phyloP scores from a whole-genome alignment of 768 basidiomycete species.

The Calocera cornea region DNA sequence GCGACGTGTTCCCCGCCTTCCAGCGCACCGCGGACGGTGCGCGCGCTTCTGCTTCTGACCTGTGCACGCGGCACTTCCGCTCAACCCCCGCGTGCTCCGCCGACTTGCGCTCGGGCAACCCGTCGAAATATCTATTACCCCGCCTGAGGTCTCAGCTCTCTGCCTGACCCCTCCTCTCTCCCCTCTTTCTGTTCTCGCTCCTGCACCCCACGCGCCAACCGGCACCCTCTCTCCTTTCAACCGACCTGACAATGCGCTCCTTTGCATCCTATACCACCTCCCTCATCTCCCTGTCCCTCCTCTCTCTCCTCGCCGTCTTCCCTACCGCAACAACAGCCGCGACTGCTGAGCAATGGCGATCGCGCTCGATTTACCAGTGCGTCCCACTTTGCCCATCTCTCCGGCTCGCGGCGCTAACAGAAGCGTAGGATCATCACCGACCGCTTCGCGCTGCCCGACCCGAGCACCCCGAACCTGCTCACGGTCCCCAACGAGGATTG shows the following conservation, averaged over 20 bases:
- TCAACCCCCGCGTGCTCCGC: not conserved
- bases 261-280: not conserved
- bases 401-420: not conserved
- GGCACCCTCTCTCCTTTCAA: constrained; percentile 7
- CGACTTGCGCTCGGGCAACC: not conserved
- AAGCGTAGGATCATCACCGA: constrained; percentile 49
- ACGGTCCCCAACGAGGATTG: constrained; percentile 48
- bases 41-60: too few relatives aligned
- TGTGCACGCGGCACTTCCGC: not conserved
- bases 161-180: not conserved
- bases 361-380: constrained; percentile 69
- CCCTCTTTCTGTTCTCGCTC: not conserved
- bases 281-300: constrained; percentile 13
- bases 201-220: constrained; percentile 1
- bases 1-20: too few relatives aligned
- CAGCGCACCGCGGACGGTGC: too few relatives aligned
- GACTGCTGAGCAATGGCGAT: constrained; percentile 59
- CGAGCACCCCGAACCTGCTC: constrained; percentile 46
- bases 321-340: constrained; percentile 35
- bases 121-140: not conserved
- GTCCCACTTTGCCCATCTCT: constrained; percentile 14
- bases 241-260: constrained; percentile 3
- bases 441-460: constrained; percentile 54
- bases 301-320: constrained; percentile 10
- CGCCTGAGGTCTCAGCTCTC: not conserved